Evolutionary conservation across 129 eudicot genomes (phyloP).

Genomic region (Rutidosis leptorrhynchoides): DNA sequence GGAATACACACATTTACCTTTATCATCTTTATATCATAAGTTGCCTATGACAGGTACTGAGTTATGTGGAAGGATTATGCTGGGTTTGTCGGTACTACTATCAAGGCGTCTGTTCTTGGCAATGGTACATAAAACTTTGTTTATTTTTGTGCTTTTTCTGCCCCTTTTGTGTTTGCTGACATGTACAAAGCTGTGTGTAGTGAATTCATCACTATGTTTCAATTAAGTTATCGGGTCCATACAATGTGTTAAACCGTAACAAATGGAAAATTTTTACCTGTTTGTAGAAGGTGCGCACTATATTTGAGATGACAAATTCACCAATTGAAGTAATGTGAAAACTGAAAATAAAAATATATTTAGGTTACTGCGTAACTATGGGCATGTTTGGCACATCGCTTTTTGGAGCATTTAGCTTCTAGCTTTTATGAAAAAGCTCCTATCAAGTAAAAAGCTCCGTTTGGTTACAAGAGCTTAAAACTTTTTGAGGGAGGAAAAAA

Average conservation of each 20-base stretch:
- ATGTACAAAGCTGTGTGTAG: neutral
- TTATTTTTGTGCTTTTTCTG: neutral
- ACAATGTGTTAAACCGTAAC: constrained; percentile 5
- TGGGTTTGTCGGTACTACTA: constrained; percentile 97
- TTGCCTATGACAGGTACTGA: constrained; percentile 66
- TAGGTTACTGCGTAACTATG: neutral
- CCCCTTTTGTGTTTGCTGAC: constrained; percentile 16
- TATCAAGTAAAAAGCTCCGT: too few species aligned
- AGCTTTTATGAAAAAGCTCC: too few species aligned
- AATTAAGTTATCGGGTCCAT: neutral
- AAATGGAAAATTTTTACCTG: neutral
- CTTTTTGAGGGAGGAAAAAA: too few species aligned
- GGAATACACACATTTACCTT: neutral
- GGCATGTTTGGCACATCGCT: too few species aligned
- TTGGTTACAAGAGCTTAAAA: too few species aligned
- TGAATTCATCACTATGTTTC: neutral
- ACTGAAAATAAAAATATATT: neutral
- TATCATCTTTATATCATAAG: constrained; percentile 12
- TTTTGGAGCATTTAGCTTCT: too few species aligned
- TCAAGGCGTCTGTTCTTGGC: constrained; percentile 99
- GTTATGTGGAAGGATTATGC: constrained; percentile 95
- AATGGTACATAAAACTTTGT: constrained; percentile 47
- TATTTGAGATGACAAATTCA: neutral
- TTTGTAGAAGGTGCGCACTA: constrained; percentile 6
- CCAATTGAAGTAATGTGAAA: neutral